phyloP scores from a whole-genome alignment of 495 filamentous ascomycete species.

The Immersiella caudata region DNA sequence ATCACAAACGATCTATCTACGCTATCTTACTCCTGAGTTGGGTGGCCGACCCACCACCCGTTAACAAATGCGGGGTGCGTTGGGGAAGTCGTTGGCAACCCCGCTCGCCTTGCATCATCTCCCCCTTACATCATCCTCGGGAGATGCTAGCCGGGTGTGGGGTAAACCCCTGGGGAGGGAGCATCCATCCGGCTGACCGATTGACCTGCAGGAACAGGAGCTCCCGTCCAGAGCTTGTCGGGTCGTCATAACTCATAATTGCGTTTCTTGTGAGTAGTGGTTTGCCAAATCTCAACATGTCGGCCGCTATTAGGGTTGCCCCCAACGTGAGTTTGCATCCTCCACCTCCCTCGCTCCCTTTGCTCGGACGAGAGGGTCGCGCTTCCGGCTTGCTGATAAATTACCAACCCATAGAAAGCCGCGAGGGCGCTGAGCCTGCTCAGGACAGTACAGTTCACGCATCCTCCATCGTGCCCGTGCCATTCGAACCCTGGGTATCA shows the following conservation, averaged over 20 bases:
- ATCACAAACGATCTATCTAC: too few relatives aligned
- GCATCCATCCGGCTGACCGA: not conserved
- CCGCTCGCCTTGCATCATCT: not conserved
- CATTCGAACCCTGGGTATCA: conserved; percentile 82
- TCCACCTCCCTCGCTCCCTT: not conserved
- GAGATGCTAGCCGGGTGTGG: conserved; percentile 10
- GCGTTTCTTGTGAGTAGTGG: not conserved
- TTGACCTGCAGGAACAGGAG: conserved; percentile 1
- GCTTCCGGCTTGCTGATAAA: too few relatives aligned
- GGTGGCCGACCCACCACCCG: not conserved
- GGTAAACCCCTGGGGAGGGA: conserved; percentile 8
- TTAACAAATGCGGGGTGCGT: not conserved
- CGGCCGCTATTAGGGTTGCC: not conserved
- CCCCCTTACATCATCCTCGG: not conserved
- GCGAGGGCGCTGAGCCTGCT: conserved; percentile 78
- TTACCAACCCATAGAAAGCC: conserved; percentile 56
- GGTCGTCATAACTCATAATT: not conserved
- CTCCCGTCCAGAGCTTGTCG: not conserved
- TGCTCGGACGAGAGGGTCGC: not conserved
- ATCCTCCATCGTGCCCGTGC: conserved; percentile 89
- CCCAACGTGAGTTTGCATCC: not conserved
- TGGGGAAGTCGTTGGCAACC: not conserved
- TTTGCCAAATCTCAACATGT: not conserved
- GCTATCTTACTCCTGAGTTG: not conserved
- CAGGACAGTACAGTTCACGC: conserved; percentile 84